Evolutionary conservation across 2,329 filamentous ascomycete genomes (phyloP).

Genomic region (Trichoderma citrinoviride): DNA sequence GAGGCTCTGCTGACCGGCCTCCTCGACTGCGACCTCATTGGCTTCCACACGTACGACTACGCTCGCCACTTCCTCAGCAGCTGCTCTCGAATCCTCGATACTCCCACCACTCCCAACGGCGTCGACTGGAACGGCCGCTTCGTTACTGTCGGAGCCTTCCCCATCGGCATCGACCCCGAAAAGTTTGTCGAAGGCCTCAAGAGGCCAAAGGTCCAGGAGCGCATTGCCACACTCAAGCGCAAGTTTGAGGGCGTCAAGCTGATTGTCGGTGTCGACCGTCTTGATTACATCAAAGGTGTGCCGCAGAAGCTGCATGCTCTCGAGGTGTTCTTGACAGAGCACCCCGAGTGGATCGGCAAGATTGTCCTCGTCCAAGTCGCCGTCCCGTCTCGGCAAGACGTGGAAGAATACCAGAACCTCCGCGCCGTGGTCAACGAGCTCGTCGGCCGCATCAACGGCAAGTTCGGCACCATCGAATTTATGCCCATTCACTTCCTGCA

Average conservation of each 20-base stretch:
- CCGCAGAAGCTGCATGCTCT: slow-evolving; percentile 96
- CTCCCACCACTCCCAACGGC: slow-evolving; percentile 83
- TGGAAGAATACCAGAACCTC: slow-evolving; percentile 96
- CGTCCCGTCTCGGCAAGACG: slow-evolving; percentile 89
- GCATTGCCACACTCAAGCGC: slow-evolving; percentile 77
- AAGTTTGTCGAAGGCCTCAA: slow-evolving; percentile 90
- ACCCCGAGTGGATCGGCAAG: slow-evolving; percentile 97
- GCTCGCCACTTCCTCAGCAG: slow-evolving; percentile 96
- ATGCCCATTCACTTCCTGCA: slow-evolving; percentile 99
- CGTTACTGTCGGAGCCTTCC: slow-evolving; percentile 90
- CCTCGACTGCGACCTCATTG: slow-evolving; percentile 89
- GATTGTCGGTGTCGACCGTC: slow-evolving; percentile 91
- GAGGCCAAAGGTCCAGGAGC: slow-evolving; percentile 80
- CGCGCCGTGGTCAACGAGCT: slow-evolving; percentile 95
- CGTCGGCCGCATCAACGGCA: slow-evolving; percentile 94
- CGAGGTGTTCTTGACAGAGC: slow-evolving; percentile 93
- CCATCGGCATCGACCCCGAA: slow-evolving; percentile 95
- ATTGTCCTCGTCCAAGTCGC: slow-evolving; percentile 95
- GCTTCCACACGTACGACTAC: slow-evolving; percentile 99
- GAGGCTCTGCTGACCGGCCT: slow-evolving; percentile 85
- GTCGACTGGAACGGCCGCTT: slow-evolving; percentile 88
- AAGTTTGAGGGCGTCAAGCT: slow-evolving; percentile 96
- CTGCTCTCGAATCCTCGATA: slow-evolving; percentile 84
- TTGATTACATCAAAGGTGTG: slow-evolving; percentile 99
- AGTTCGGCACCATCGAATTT: slow-evolving; percentile 95